These are phyloP conservation scores for Apiospora rasikravindrae DNA, from an alignment of 2,329 filamentous ascomycete species.

Conservation along the genomic window DNA sequence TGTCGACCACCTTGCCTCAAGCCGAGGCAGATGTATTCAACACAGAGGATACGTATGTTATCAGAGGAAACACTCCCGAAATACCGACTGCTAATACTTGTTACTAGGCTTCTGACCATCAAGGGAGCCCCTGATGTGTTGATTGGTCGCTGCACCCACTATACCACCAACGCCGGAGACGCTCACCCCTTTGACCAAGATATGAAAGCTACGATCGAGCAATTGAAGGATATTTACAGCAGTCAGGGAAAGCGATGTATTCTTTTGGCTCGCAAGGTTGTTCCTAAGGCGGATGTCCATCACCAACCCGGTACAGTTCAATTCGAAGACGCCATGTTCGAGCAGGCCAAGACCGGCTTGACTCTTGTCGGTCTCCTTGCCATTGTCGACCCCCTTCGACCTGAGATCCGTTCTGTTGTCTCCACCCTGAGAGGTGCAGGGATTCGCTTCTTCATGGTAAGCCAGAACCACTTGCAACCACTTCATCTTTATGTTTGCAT, in stretches of 20 bases:
- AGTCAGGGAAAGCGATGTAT: conserved; percentile 50
- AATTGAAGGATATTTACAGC: conserved; percentile 47
- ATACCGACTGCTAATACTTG: conserved; percentile 20
- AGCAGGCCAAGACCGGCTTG: conserved; percentile 63
- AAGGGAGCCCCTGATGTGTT: conserved; percentile 62
- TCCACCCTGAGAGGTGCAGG: conserved; percentile 71
- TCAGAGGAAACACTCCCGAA: conserved; percentile 50
- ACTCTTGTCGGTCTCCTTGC: conserved; percentile 76
- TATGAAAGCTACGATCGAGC: conserved; percentile 40
- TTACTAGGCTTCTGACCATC: conserved; percentile 50
- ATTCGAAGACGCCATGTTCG: conserved; percentile 19
- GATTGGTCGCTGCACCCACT: conserved; percentile 41
- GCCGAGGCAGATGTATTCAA: background rate
- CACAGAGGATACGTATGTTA: conserved; percentile 14
- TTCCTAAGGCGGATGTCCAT: conserved; percentile 17
- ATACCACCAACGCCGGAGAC: conserved; percentile 41
- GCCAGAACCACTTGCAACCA: background rate
- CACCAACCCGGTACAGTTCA: conserved; percentile 2
- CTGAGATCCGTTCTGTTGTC: conserved; percentile 72
- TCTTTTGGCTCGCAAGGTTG: conserved; percentile 46
- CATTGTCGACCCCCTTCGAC: conserved; percentile 78
- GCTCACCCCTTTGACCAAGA: conserved; percentile 42
- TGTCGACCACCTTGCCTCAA: conserved; percentile 12
- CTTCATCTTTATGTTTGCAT: background rate
- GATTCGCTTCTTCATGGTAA: conserved; percentile 78